Base-by-base conservation (phyloP, 179 eudicot genomes). In the Carnegiea gigantea region DNA sequence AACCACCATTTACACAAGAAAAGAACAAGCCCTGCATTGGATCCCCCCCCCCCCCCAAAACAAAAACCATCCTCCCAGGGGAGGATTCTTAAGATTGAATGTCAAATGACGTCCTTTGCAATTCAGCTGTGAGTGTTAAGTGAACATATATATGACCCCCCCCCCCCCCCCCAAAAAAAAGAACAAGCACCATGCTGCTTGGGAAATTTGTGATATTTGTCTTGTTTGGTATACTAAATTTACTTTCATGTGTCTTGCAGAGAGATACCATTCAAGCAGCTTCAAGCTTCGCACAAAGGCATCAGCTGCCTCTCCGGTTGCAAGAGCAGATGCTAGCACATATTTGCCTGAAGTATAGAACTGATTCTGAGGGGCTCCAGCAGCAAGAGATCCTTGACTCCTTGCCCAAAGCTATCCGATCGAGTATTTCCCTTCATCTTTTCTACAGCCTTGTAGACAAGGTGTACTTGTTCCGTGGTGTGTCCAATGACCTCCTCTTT, bases 241-340 rank as follows among this genome's bases (percentile, higher is more conserved):
- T 21, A 9, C 5, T 36, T n/a, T 28, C 23, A 70, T 44, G n/a
- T 65, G 68, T 10, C 26, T 12, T 71, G 59, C 85, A 93, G 99
- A 93, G 99, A 85, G 95, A 94, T 78, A 95, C 89, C 68, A 94
- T 95, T 83, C 98, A 95, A 89, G 95, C 98, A 33, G 99, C 98
- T 12, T 92, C 97, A 9, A 88, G 91, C 88, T 95, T 95, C 88
- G 94, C 95, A 62, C 92, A 86, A 17, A 84, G 99, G 86, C 92
- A 95, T 81, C 90, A 86, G 21, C 87, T 94, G 77, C 99, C 99
- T 6, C 36, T 67, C 72, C 92, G 94, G 0, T 82, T 95, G 71
- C 97, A 93, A 88, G 99, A 95, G 54, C 98, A 95, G 85, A 95
- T 93, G 98, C 92, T 93, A 78, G 92, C 99, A 33, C 98, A 95